phyloP scores from a whole-genome alignment of 345 rosid species.

The Ailanthus altissimus region DNA sequence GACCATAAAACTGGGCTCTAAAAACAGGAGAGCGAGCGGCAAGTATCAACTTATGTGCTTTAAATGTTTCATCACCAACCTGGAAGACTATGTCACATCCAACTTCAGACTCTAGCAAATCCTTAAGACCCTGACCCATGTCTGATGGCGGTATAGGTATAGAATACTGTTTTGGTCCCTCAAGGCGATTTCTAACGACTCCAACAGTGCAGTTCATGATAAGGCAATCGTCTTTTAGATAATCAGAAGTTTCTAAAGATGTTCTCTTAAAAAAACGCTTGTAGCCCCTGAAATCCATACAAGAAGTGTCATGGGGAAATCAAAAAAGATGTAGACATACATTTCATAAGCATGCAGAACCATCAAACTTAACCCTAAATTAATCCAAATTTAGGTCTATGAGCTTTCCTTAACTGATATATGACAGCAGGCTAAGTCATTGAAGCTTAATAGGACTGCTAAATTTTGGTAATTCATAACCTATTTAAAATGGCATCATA shows the following conservation, averaged over 20 bases:
- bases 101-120: slow-evolving; percentile 68
- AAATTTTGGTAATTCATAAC: background rate
- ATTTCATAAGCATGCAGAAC: background rate
- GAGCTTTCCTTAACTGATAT: background rate
- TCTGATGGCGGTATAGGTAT: slow-evolving; percentile 66
- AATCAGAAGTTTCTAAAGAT: slow-evolving; percentile 75
- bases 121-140: slow-evolving; percentile 74
- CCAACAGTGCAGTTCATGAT: slow-evolving; percentile 89
- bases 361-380: background rate
- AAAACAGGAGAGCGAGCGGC: slow-evolving; percentile 96
- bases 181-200: slow-evolving; percentile 72
- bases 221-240: slow-evolving; percentile 78
- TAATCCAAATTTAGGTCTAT: no score
- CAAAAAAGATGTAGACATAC: background rate
- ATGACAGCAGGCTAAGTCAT: background rate
- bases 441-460: background rate
- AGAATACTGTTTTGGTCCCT: slow-evolving; percentile 66
- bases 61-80: slow-evolving; percentile 75
- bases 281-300: slow-evolving; percentile 73
- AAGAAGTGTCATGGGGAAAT: slow-evolving; percentile 7
- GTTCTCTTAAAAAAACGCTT: slow-evolving; percentile 80
- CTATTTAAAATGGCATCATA: background rate
- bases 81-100: slow-evolving; percentile 75
- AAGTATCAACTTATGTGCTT: slow-evolving; percentile 86
- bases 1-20: slow-evolving; percentile 91